Evolutionary conservation across 257 asterid genomes (phyloP).

Genomic region (Nicotiana noctiflora): DNA sequence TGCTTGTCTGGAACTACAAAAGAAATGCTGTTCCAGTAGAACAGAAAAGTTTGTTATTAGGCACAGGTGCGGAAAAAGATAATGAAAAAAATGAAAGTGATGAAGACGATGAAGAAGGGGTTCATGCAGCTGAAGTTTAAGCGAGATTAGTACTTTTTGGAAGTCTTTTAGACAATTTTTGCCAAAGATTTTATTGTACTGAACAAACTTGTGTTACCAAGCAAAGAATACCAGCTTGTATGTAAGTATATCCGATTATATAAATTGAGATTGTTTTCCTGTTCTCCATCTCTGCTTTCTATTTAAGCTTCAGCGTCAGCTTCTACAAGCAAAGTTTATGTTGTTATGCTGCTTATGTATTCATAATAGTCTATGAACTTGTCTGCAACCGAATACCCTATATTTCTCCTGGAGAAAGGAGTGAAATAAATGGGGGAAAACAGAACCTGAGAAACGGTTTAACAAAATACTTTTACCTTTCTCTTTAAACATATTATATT

Average conservation of each 20-base stretch:
- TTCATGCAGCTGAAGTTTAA: slow-evolving; percentile 43
- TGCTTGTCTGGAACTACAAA: slow-evolving; percentile 97
- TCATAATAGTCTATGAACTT: background rate
- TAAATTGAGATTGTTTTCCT: background rate
- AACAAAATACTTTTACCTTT: background rate
- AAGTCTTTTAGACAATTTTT: background rate
- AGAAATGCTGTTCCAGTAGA: slow-evolving; percentile 53
- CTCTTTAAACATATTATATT: background rate
- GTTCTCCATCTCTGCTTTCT: background rate
- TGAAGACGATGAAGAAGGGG: slow-evolving; percentile 46
- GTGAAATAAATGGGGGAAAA: background rate
- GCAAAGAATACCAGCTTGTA: background rate
- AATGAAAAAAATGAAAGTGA: slow-evolving; percentile 20
- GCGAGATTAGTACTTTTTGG: slow-evolving; percentile 2
- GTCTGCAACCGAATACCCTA: background rate
- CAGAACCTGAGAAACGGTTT: background rate
- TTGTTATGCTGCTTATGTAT: background rate
- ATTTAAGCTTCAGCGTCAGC: background rate
- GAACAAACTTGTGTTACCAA: background rate
- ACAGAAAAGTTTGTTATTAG: slow-evolving; percentile 35
- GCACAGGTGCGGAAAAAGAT: slow-evolving; percentile 33
- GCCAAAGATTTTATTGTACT: background rate
- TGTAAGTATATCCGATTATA: background rate
- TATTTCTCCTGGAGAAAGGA: background rate
- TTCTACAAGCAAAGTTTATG: background rate